Percentiles rank a stretch among this genome's conserved stretches.
Conservation (phyloP, 352 stramenopile genomes). For the Globisporangium echinulatum region DNA sequence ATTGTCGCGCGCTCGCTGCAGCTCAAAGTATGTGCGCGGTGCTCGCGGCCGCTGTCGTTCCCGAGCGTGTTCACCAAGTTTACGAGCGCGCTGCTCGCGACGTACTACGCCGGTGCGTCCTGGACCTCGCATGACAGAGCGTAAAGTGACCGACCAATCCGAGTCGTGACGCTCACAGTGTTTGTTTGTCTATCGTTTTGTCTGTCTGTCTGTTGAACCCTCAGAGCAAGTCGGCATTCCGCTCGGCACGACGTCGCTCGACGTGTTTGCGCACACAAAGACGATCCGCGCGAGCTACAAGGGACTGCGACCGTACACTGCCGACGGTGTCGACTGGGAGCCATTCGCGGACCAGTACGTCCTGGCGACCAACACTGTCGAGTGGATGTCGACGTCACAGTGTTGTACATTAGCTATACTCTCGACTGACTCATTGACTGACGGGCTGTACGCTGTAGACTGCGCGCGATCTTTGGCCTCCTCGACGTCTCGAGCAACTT, state of each 20-base stretch:
- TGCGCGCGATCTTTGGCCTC: constrained; percentile 75
- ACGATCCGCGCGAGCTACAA: constrained; percentile 64
- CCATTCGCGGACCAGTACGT: constrained; percentile 64
- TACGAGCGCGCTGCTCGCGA: constrained; percentile 57
- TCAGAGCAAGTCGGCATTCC: constrained; percentile 68
- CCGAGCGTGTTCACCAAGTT: constrained; percentile 77
- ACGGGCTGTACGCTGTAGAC: constrained; percentile 17
- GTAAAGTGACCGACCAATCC: no score
- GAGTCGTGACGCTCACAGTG: no score
- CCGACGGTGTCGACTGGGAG: constrained; percentile 56
- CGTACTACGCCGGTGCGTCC: constrained; percentile 62
- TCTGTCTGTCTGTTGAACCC: not conserved
- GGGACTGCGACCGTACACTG: constrained; percentile 54
- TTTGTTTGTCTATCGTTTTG: not conserved
- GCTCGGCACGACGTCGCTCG: constrained; percentile 55
- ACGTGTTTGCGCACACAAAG: constrained; percentile 73
- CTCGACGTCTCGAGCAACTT: constrained; percentile 80
- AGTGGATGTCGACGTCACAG: not conserved
- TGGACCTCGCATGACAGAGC: not conserved
- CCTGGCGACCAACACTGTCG: not conserved
- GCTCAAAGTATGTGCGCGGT: constrained; percentile 34
- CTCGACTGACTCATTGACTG: not conserved
- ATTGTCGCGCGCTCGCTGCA: not conserved
- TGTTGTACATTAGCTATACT: no score
- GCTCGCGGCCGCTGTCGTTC: constrained; percentile 56